phyloP scores from a whole-genome alignment of 2,329 filamentous ascomycete species.

The Boeremia exigua region DNA sequence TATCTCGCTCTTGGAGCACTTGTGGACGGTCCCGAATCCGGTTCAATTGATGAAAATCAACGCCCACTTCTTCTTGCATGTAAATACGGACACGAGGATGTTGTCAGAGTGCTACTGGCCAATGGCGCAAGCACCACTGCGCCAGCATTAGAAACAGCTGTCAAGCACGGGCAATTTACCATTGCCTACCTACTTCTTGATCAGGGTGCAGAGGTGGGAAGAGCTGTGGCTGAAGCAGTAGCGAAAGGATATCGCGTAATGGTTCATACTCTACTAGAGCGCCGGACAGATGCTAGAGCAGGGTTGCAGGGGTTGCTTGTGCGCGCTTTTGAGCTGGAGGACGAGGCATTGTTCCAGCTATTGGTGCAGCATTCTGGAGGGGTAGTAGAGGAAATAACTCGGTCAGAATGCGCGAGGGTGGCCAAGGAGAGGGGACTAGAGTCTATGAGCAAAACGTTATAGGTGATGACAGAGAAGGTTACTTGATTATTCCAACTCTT shows the following conservation, averaged over 20 bases:
- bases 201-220: not conserved
- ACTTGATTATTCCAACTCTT: too few relatives aligned
- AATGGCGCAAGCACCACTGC: not conserved
- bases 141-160: not conserved
- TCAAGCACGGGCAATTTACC: not conserved
- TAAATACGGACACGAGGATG: not conserved
- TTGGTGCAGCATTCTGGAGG: too few relatives aligned
- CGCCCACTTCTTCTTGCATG: not conserved
- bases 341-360: too few relatives aligned
- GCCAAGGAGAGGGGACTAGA: too few relatives aligned
- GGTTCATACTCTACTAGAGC: too few relatives aligned
- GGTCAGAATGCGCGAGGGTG: too few relatives aligned
- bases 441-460: too few relatives aligned
- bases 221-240: not conserved
- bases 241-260: not conserved
- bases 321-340: too few relatives aligned
- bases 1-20: constrained; percentile 7
- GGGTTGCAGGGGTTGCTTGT: too few relatives aligned
- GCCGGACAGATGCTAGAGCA: too few relatives aligned
- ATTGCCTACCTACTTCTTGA: not conserved
- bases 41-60: not conserved
- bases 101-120: not conserved
- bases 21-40: not conserved
- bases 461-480: too few relatives aligned
- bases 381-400: too few relatives aligned